Base-by-base conservation (phyloP, 768 basidiomycete genomes). In the Tubosaeta sp. region DNA sequence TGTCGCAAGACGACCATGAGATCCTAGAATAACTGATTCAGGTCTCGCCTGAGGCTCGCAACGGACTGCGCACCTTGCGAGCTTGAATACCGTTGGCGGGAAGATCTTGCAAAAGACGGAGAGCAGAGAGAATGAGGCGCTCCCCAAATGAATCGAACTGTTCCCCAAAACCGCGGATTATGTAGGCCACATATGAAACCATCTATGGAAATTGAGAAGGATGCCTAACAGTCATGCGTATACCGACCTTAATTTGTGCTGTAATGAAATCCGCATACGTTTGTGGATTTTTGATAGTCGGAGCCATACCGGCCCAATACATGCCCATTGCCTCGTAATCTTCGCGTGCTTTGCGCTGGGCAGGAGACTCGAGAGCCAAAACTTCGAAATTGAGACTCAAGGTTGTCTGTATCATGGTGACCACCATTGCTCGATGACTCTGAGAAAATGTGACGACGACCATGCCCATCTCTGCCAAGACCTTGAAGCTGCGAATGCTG, bases 61-160 rank as follows among this genome's bases (percentile, higher is more conserved):
- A 6, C 13, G 26, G 33, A 19, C 25, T 37, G 50, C 67, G 32
- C 33, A 91, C 93, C 78, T 88, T 92, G 71, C 95, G 78, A 17
- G 91, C 78, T 9, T 82, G 74, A 13, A 92, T 86, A 9, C 86
- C 86, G 63, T 88, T 91, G 0, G 87, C 78, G 35, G 97, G 95
- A 64, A 94, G 94, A 66, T 98, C 95, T 65, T 97, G 90, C 44
- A 98, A 76, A 31, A 98, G 75, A n/a, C 97, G 81, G 32, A 98
- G 72, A 27, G 88, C 85, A 19, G 84, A 82, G 46, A 88, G 73
- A 31, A 94, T 85, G 25, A 98, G 79, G 5, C 79, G 82, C 64
- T 95, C 90, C 10, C 87, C 85, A 60, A 92, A 90, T 3, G 81
- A 73, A 38, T 88, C 83, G 51, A 84, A 79, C 45, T 85, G 81